These are phyloP conservation scores for Penicillium janthinellum DNA, from an alignment of 2,329 filamentous ascomycete species.

Conservation along the genomic window DNA sequence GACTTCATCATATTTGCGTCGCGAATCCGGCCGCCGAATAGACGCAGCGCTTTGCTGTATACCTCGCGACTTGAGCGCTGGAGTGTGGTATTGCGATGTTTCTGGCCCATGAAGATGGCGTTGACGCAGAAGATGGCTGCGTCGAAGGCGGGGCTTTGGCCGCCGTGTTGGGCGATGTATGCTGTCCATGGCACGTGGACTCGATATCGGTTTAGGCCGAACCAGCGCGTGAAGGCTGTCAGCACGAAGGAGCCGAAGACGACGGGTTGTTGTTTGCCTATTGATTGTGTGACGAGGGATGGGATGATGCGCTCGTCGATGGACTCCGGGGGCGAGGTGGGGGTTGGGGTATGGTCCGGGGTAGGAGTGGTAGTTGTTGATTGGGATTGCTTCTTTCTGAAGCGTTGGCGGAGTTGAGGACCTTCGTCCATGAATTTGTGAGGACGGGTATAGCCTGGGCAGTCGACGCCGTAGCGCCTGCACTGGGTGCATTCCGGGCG, in stretches of 20 bases:
- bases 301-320: constrained; percentile 27
- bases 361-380: not conserved
- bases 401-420: constrained; percentile 30
- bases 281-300: constrained; percentile 27
- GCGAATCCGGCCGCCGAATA: constrained; percentile 33
- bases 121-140: constrained; percentile 33
- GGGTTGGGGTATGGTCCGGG: no score
- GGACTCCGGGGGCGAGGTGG: constrained; percentile 9
- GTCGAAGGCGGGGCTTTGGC: constrained; percentile 27
- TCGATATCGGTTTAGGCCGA: constrained; percentile 28
- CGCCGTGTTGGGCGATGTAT: constrained; percentile 24
- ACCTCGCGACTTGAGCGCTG: constrained; percentile 33
- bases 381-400: constrained; percentile 14
- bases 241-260: constrained; percentile 30
- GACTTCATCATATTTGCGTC: constrained; percentile 28
- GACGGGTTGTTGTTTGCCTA: constrained; percentile 26
- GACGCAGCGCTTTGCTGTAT: constrained; percentile 34
- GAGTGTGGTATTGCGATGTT: constrained; percentile 25
- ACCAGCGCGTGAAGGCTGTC: constrained; percentile 26
- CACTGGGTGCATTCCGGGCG: constrained; percentile 36
- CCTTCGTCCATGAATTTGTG: constrained; percentile 40
- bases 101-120: constrained; percentile 32
- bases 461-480: constrained; percentile 34
- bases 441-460: constrained; percentile 32
- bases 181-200: constrained; percentile 27